Evolutionary conservation across 2,329 filamentous ascomycete species (phyloP), one percentile per base, ranked within the genome.

Genomic region (Apiospora sp.): DNA sequence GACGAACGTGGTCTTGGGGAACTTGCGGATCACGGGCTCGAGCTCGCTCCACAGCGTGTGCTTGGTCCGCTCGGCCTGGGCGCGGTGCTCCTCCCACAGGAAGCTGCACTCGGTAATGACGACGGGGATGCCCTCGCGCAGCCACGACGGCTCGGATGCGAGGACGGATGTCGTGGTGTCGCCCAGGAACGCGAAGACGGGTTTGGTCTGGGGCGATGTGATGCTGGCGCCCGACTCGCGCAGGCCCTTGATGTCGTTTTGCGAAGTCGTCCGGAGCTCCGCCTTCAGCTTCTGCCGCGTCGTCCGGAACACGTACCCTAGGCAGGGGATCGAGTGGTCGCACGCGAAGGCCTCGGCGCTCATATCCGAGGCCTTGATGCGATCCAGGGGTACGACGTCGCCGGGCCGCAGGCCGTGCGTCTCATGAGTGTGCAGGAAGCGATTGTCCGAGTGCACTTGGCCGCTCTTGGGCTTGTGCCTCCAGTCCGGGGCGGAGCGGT

Each of bases 21-120:
- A 64, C 19, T 64, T 41, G 7, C 58, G 30, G 58, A 64, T 14
- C 16, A 64, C 34, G 34, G 58, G 34, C 74, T 87, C 85, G 64
- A 87, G 75, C 58, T 87, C 85, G 19, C 75, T 75, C 86, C 86
- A 87, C 37, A 82, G 76, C 0, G 86, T 87, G 73, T 87, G 86
- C 75, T 85, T 86, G 6, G 86, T 87, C 78, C 82, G 83, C 13
- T 78, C 80, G 1, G 85, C 85, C 78, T 86, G 85, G 2, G 75
- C 77, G 24, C 81, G 77, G 75, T 87, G 86, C 75, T 83, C 80
- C 51, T 84, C 82, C 43, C 80, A 80, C 43, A 87, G 71, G 73
- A 87, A 87, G 72, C 84, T 87, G 75, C 86, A 87, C 77, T 87
- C 86, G 0, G 85, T 86, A 49, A 87, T 84, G 70, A 87, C 85